phyloP scores from a whole-genome alignment of 1,284 basidiomycete species.

The Naganishia liquefaciens region DNA sequence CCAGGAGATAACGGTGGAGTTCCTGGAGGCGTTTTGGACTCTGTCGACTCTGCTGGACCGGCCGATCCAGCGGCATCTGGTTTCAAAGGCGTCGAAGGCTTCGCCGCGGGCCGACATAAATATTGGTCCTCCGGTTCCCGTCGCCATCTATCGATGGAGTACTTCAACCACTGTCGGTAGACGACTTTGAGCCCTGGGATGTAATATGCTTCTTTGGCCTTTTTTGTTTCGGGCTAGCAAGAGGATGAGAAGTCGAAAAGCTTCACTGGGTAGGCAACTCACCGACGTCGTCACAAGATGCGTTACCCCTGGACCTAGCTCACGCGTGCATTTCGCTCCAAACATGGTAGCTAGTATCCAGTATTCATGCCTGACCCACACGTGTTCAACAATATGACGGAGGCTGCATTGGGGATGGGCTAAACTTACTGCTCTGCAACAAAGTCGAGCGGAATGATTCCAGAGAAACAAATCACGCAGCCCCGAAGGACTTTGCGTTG shows the following conservation, averaged over 20 bases:
- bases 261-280: conserved; percentile 37
- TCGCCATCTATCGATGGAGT: conserved; percentile 77
- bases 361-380: conserved; percentile 65
- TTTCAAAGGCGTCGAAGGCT: neutral
- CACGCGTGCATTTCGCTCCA: conserved; percentile 76
- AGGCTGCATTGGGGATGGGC: too few species aligned
- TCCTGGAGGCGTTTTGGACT: conserved; percentile 7
- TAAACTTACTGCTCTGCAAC: conserved; percentile 64
- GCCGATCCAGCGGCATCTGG: neutral
- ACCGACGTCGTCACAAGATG: conserved; percentile 90
- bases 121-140: conserved; percentile 41
- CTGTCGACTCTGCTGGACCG: neutral
- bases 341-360: conserved; percentile 87
- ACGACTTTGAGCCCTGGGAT: conserved; percentile 75
- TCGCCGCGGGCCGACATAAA: conserved; percentile 4
- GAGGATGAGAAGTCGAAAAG: conserved; percentile 24
- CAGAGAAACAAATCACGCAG: conserved; percentile 83
- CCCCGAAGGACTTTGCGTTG: conserved; percentile 74
- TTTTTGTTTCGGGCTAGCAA: conserved; percentile 76
- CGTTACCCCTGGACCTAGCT: conserved; percentile 70
- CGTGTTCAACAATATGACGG: neutral
- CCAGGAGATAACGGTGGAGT: conserved; percentile 21
- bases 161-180: conserved; percentile 82
- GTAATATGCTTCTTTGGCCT: conserved; percentile 76
- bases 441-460: conserved; percentile 84